Evolutionary conservation across 306 rosid species (phyloP), one percentile per base, ranked within the genome.

Genomic region (Rosa multiflora): DNA sequence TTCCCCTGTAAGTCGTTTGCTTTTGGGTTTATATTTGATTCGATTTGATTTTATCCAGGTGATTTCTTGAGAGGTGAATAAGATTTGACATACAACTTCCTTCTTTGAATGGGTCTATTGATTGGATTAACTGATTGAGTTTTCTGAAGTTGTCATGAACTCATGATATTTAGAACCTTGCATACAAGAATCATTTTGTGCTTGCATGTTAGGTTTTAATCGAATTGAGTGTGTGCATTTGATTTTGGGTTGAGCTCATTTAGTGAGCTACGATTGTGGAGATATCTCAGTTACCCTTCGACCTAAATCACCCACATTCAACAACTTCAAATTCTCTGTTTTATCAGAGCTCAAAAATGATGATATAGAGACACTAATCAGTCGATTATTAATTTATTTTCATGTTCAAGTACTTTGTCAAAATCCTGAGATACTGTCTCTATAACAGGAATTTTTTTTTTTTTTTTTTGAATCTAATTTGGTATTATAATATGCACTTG

Each of bases 401-500:
- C 69, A 39, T 78, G 75, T 69, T 68, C 35, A 78, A 56, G 29
- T 62, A 51, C 40, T 58, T 15, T 12, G 37, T 73, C 61, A 29
- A 63, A 66, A 40, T 72, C 40, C 32, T 37, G 37, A 47, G 49
- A 18, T 67, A 23, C 47, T 49, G 9, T 43, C 75, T n/a, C 15
- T 72, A 69, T 77, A n/a, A 46, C 52, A 29, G 48, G 47, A 75
- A 64, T 29, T 29, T 29, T 29, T 29, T 29, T 29, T 29, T 42
- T 70, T 58, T 87, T 87, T 81, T 82, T 75, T 75, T 95, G 81
- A 95, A 95, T 85, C 87, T 95, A 85, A 96, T 91, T 42, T 95
- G 99, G 99, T 95, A 95, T 81, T 95, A 95, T 85, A 88, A 89
- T 87, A 95, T 76, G 96, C 99, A 26, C 98, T 91, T 82, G 98